Evolutionary conservation across 129 eudicot genomes (phyloP).

Genomic region (Mikania micrantha): DNA sequence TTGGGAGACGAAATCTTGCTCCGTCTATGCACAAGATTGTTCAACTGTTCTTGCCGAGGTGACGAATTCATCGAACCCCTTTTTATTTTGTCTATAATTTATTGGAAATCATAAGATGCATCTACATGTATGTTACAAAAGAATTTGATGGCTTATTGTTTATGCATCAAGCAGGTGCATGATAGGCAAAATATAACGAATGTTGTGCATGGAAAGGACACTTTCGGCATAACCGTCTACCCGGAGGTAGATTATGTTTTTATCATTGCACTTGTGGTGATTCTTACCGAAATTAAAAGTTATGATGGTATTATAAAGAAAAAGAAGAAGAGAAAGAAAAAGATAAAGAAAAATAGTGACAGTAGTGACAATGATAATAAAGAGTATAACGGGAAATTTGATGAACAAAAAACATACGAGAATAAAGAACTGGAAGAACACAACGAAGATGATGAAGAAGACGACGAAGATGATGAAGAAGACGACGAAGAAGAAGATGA

Average conservation of each 20-base stretch:
- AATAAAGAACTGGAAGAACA: not conserved
- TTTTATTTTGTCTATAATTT: not conserved
- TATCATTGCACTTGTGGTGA: constrained; percentile 40
- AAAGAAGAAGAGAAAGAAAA: constrained; percentile 9
- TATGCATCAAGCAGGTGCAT: constrained; percentile 28
- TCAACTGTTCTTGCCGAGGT: constrained; percentile 34
- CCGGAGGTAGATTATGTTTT: constrained; percentile 46
- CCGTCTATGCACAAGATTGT: constrained; percentile 25
- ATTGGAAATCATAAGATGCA: too few species aligned
- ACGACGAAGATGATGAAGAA: not conserved
- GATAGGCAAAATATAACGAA: constrained; percentile 28
- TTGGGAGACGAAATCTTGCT: constrained; percentile 37
- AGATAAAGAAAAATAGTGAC: not conserved
- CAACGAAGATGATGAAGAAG: not conserved
- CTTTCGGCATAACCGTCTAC: constrained; percentile 39
- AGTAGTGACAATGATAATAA: constrained; percentile 10
- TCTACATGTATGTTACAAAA: not conserved
- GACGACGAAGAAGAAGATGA: not conserved
- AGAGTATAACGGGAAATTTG: not conserved
- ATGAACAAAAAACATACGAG: not conserved
- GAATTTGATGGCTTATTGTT: too few species aligned
- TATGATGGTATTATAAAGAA: constrained; percentile 12
- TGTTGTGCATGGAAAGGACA: constrained; percentile 34
- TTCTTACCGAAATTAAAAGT: constrained; percentile 38
- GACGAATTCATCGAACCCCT: not conserved